These are phyloP conservation scores for Dalbergia cochinchinensis DNA, from an alignment of 306 rosid genomes.

Conservation along the genomic window DNA sequence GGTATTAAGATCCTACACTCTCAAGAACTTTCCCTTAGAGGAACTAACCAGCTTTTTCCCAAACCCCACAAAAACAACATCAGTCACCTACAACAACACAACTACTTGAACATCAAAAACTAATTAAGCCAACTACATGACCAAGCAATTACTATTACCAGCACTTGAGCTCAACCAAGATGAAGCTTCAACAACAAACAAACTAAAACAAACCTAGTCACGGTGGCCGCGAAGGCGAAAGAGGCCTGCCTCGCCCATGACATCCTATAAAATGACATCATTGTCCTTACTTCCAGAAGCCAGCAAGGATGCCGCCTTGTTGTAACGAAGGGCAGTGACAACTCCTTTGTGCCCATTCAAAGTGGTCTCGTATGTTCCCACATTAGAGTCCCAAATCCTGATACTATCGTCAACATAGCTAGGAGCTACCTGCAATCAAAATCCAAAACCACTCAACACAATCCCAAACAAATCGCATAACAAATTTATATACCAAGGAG, in stretches of 20 bases:
- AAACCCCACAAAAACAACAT: conserved; percentile 71
- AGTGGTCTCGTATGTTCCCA: conserved; percentile 80
- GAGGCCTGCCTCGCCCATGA: conserved; percentile 84
- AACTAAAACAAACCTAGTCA: conserved; percentile 64
- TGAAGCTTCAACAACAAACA: background rate
- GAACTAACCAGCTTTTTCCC: conserved; percentile 88
- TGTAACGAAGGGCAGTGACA: conserved; percentile 79
- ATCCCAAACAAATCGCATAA: no score
- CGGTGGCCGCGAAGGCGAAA: conserved; percentile 94
- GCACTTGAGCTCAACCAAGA: background rate
- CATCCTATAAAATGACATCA: conserved; percentile 90
- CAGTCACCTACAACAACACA: conserved; percentile 75
- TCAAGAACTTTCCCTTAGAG: conserved; percentile 90
- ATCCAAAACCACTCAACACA: background rate
- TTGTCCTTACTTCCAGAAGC: conserved; percentile 96
- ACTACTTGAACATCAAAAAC: background rate
- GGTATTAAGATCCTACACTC: conserved; percentile 99
- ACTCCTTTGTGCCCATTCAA: conserved; percentile 95
- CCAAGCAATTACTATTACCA: background rate
- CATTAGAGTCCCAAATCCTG: conserved; percentile 83
- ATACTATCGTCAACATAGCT: conserved; percentile 90
- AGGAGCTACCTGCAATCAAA: conserved; percentile 69
- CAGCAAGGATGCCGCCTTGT: conserved; percentile 75
- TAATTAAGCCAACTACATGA: conserved; percentile 2
- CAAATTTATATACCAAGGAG: conserved; percentile 55